A percentile compares a stretch with the other conserved stretches of the same genome.
phyloP scores from a whole-genome alignment of 129 eudicot species.

The Chrysanthemum seticuspe region DNA sequence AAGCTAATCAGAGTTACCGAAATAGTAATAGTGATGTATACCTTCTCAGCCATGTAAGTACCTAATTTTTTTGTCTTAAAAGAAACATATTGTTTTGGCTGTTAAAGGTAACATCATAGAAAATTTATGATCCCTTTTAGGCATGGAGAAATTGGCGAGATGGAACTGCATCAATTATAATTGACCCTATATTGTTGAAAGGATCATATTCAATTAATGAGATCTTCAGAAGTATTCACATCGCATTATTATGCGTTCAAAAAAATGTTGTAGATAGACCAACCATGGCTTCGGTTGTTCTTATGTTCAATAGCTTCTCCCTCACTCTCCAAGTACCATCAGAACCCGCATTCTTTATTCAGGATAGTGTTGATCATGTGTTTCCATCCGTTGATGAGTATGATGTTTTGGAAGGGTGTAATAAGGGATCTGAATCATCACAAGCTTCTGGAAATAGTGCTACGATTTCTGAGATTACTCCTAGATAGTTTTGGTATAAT shows the following conservation, averaged over 20 bases:
- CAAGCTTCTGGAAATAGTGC: no score
- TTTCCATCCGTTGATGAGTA: no score
- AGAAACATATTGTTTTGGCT: not conserved
- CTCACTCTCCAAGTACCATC: no score
- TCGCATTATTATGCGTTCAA: not conserved
- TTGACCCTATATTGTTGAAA: constrained; percentile 14
- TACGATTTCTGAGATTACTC: no score
- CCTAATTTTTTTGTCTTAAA: not conserved
- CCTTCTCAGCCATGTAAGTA: constrained; percentile 20
- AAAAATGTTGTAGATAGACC: no score
- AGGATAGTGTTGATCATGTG: no score
- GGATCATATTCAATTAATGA: constrained; percentile 1
- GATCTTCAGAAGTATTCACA: constrained; percentile 18
- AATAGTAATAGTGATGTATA: not conserved
- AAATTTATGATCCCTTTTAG: constrained; percentile 4
- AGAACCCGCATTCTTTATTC: no score
- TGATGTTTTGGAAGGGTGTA: no score
- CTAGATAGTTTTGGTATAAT: no score
- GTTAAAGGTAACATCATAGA: not conserved
- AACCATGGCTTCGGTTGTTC: no score
- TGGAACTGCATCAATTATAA: constrained; percentile 13
- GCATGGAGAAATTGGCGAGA: constrained; percentile 33
- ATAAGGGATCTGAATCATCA: no score
- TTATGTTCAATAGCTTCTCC: no score
- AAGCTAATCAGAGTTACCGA: not conserved